A percentile compares a stretch with the other conserved stretches of the same genome.
Evolutionary conservation across 2,329 filamentous ascomycete genomes (phyloP).

Genomic region (Alternaria triticina): DNA sequence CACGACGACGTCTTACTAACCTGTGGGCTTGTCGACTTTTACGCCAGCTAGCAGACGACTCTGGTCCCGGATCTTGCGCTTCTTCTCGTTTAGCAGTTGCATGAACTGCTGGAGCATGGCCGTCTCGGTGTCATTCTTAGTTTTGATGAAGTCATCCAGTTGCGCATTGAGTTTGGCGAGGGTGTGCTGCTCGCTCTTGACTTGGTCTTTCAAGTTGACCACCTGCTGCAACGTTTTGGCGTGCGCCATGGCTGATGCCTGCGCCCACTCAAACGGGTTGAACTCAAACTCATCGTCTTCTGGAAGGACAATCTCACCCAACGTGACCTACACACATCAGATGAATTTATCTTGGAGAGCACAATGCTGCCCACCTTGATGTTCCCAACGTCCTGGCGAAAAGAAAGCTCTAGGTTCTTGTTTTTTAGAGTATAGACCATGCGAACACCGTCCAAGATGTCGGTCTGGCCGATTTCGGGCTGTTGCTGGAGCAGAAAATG

Average conservation of each 20-base stretch:
- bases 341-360: neutral
- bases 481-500: conserved; percentile 60
- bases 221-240: conserved; percentile 55
- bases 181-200: conserved; percentile 60
- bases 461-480: conserved; percentile 52
- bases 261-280: conserved; percentile 74
- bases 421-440: conserved; percentile 62
- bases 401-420: conserved; percentile 64
- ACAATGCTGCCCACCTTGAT: conserved; percentile 65
- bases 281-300: conserved; percentile 65
- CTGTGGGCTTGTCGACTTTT: conserved; percentile 51
- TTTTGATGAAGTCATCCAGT: conserved; percentile 68
- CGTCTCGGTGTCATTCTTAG: conserved; percentile 71
- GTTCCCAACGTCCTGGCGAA: conserved; percentile 67
- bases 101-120: conserved; percentile 73
- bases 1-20: conserved; percentile 21
- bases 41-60: conserved; percentile 66
- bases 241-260: conserved; percentile 60
- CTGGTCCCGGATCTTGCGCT: conserved; percentile 78
- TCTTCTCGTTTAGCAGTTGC: conserved; percentile 77
- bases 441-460: conserved; percentile 62
- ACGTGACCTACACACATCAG: conserved; percentile 52
- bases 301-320: conserved; percentile 68
- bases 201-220: conserved; percentile 51
- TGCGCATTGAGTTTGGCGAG: conserved; percentile 67